Conservation (phyloP, 2,329 filamentous ascomycete species). For the Colletotrichum magnum region DNA sequence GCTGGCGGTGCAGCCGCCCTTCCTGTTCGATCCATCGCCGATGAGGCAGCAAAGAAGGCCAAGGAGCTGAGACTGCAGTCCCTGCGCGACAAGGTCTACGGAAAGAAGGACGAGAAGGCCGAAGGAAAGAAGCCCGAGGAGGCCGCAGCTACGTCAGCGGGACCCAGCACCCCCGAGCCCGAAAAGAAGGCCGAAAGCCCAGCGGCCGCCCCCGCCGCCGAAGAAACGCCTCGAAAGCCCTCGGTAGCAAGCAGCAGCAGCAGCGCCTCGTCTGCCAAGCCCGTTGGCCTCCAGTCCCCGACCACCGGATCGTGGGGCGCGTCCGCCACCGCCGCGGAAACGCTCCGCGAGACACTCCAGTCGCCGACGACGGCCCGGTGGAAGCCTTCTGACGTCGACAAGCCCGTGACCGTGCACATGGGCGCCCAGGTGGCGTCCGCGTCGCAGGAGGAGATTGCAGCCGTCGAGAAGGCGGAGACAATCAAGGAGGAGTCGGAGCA, state of each 20-base stretch:
- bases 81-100: constrained; percentile 69
- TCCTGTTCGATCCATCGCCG: constrained; percentile 68
- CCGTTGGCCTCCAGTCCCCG: constrained; percentile 60
- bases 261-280: constrained; percentile 30
- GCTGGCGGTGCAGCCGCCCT: constrained; percentile 51
- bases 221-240: constrained; percentile 32
- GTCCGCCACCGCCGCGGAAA: constrained; percentile 40
- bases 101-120: constrained; percentile 53
- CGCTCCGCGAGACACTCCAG: constrained; percentile 54
- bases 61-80: constrained; percentile 70
- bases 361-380: constrained; percentile 59
- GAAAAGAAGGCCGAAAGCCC: constrained; percentile 32
- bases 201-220: constrained; percentile 1
- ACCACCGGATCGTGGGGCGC: constrained; percentile 60
- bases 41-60: constrained; percentile 76
- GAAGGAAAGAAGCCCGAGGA: constrained; percentile 41
- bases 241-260: constrained; percentile 20
- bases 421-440: constrained; percentile 51
- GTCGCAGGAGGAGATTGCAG: constrained; percentile 56
- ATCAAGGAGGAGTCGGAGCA: constrained; percentile 57
- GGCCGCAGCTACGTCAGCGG: constrained; percentile 11
- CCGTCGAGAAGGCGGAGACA: constrained; percentile 55
- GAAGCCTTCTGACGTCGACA: constrained; percentile 50
- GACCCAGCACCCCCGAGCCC: constrained; percentile 11
- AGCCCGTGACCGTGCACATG: constrained; percentile 47